phyloP scores from a whole-genome alignment of 2,329 filamentous ascomycete genomes.

The Calonectria pseudoreteaudii region DNA sequence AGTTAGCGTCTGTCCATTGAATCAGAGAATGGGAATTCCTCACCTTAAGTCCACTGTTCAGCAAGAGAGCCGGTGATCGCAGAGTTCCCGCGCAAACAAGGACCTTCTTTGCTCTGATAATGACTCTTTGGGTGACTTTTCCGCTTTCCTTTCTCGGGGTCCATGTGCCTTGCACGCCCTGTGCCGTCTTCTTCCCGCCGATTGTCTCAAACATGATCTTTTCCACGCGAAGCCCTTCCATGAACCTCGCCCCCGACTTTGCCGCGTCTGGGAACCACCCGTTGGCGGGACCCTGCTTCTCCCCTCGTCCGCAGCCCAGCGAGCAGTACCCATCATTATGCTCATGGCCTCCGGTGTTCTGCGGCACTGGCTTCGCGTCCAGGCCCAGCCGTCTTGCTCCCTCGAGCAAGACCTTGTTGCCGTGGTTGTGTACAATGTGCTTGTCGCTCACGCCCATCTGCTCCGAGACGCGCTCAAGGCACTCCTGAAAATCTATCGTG shows the following conservation, averaged over 20 bases:
- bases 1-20: not conserved
- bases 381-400: slow-evolving; percentile 78
- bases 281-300: slow-evolving; percentile 80
- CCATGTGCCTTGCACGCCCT: slow-evolving; percentile 78
- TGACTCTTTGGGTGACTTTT: not conserved
- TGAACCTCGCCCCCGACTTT: slow-evolving; percentile 76
- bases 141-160: slow-evolving; percentile 55
- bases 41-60: slow-evolving; percentile 1
- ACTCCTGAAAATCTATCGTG: slow-evolving; percentile 75
- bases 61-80: slow-evolving; percentile 19
- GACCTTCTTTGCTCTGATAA: slow-evolving; percentile 19
- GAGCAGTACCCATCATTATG: slow-evolving; percentile 73
- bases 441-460: slow-evolving; percentile 78
- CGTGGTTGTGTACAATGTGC: slow-evolving; percentile 74
- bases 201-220: slow-evolving; percentile 72
- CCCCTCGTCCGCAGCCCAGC: slow-evolving; percentile 67
- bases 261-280: slow-evolving; percentile 81
- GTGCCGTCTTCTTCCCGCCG: slow-evolving; percentile 62
- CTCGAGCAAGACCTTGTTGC: slow-evolving; percentile 75
- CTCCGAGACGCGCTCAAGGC: slow-evolving; percentile 78
- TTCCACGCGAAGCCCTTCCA: slow-evolving; percentile 79
- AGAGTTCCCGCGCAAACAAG: slow-evolving; percentile 17
- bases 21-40: not conserved
- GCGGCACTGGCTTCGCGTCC: slow-evolving; percentile 73
- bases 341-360: slow-evolving; percentile 76